These are phyloP conservation scores for Penicillium pancosmium DNA, from an alignment of 495 filamentous ascomycete genomes.

Conservation along the genomic window DNA sequence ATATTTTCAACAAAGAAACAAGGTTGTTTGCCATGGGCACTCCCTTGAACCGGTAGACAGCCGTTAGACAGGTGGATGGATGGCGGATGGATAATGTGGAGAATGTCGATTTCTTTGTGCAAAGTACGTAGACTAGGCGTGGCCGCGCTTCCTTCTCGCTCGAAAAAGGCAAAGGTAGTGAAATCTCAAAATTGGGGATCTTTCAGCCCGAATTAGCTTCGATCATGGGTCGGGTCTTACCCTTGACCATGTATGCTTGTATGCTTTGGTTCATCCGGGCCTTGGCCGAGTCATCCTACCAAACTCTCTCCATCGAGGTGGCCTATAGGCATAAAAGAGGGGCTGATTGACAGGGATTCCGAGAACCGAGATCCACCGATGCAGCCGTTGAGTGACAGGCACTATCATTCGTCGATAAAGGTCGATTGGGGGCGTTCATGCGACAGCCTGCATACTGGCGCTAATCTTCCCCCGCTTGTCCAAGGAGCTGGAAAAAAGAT, in stretches of 20 bases:
- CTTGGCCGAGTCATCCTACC: background rate
- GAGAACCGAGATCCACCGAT: background rate
- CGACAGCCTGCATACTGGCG: background rate
- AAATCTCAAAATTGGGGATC: background rate
- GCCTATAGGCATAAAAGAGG: background rate
- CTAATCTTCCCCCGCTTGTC: conserved; percentile 3
- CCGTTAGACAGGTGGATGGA: background rate
- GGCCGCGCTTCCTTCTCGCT: background rate
- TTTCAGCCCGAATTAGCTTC: background rate
- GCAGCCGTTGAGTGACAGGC: background rate
- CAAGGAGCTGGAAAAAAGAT: conserved; percentile 1
- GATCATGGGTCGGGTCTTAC: too few species aligned
- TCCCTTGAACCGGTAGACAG: background rate
- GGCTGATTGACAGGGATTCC: background rate
- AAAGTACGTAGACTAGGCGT: background rate
- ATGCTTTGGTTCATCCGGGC: too few species aligned
- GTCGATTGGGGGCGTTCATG: background rate
- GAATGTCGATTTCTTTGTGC: background rate
- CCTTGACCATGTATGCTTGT: too few species aligned
- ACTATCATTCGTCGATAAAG: background rate
- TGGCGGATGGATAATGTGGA: background rate
- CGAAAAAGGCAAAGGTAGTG: background rate
- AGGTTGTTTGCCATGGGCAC: background rate
- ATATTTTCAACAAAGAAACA: background rate
- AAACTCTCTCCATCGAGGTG: background rate